Conservation (phyloP, 2,329 filamentous ascomycete genomes). For the Nemania abortiva region DNA sequence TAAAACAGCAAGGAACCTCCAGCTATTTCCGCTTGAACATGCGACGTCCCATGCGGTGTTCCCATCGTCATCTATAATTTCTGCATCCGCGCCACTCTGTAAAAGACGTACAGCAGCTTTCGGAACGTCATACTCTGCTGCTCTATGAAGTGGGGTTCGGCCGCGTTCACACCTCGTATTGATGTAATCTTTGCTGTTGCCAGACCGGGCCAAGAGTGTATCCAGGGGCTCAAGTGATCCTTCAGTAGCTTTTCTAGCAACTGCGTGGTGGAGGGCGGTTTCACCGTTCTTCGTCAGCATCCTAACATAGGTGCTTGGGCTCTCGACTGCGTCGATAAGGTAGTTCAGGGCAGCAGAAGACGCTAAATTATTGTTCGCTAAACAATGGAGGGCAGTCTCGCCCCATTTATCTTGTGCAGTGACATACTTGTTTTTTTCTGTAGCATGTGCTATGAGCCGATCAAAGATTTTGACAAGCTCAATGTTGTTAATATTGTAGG, state of each 20-base stretch:
- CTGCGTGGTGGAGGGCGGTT: conserved; percentile 8
- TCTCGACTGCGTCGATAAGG: too few species aligned
- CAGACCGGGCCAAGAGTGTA: not conserved
- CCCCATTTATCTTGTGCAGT: too few species aligned
- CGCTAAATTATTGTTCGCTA: too few species aligned
- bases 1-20: not conserved
- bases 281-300: not conserved
- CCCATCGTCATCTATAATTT: not conserved
- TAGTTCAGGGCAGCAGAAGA: too few species aligned
- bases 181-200: not conserved
- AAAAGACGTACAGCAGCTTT: conserved; percentile 1
- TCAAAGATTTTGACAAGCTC: too few species aligned
- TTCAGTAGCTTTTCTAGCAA: too few species aligned
- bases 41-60: conserved; percentile 13
- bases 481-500: too few species aligned
- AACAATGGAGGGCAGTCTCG: too few species aligned
- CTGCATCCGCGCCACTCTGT: not conserved
- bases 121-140: not conserved
- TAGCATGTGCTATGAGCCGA: too few species aligned
- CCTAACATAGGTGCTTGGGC: too few species aligned
- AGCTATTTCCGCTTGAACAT: not conserved
- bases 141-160: not conserved
- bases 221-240: too few species aligned
- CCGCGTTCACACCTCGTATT: not conserved
- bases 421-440: too few species aligned